Percentiles rank a stretch among this genome's conserved stretches.
Evolutionary conservation across 306 rosid genomes (phyloP).

Genomic region (Cicer bijugum): DNA sequence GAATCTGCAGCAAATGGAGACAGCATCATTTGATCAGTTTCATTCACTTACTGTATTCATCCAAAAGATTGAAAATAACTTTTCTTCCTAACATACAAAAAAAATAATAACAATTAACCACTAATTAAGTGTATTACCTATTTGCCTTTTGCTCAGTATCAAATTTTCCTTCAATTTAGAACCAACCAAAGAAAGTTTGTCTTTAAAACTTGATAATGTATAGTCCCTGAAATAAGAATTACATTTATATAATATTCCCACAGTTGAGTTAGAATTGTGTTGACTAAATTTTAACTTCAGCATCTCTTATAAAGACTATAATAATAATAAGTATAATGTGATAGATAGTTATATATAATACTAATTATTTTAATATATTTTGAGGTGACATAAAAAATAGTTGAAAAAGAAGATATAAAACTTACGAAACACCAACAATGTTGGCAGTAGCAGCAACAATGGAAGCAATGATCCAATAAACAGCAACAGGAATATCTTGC

Average conservation of each 20-base stretch:
- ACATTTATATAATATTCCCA: no score
- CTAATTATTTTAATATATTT: no score
- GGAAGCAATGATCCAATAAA: conserved; percentile 44
- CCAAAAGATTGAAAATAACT: neutral
- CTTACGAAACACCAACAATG: conserved; percentile 43
- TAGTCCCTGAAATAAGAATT: conserved; percentile 37
- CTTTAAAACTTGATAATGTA: conserved; percentile 30
- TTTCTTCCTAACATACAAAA: conserved; percentile 12
- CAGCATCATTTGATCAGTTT: neutral
- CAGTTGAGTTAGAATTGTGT: no score
- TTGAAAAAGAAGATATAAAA: neutral
- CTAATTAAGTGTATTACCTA: conserved; percentile 15
- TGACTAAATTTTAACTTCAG: no score
- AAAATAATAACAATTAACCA: neutral
- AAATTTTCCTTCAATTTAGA: conserved; percentile 34
- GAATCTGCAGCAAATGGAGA: conserved; percentile 30
- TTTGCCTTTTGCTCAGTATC: conserved; percentile 30
- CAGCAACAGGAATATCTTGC: conserved; percentile 46
- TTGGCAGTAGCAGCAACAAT: conserved; percentile 33
- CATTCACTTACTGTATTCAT: conserved; percentile 7
- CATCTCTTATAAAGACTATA: no score
- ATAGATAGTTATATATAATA: no score
- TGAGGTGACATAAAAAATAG: neutral
- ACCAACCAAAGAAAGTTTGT: conserved; percentile 24
- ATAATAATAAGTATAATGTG: no score